A percentile compares a stretch with the other conserved stretches of the same genome.
These are phyloP conservation scores for Yarrowia porcina DNA, from an alignment of 805 yeast genomes.

Conservation along the genomic window DNA sequence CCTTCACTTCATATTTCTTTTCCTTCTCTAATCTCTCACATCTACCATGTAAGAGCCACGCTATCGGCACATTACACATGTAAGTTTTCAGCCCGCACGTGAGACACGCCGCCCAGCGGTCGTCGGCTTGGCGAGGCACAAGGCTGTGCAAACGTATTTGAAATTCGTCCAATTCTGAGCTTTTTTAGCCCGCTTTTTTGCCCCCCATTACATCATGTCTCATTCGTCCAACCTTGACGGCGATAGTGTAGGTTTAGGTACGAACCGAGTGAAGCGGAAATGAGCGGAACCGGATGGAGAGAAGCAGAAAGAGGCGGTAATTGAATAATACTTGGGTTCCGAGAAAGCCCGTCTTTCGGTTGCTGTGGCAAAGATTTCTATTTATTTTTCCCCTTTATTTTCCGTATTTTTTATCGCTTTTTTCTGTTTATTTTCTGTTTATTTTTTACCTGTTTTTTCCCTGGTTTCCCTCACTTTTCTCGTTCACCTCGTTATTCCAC, in stretches of 20 bases:
- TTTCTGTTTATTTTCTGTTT: neutral
- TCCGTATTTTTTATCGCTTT: neutral
- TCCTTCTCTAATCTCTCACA: neutral
- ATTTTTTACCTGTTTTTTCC: no score
- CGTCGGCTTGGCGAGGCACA: neutral
- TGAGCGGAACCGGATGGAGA: neutral
- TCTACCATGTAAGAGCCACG: neutral
- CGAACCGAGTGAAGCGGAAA: neutral
- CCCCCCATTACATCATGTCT: conserved; percentile 12
- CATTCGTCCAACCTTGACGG: neutral
- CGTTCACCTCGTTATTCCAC: no score
- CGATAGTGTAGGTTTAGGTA: conserved; percentile 18
- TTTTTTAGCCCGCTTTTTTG: neutral
- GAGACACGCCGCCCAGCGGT: neutral
- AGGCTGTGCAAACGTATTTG: conserved; percentile 4
- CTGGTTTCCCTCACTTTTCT: no score
- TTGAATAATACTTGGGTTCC: no score
- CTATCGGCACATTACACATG: neutral
- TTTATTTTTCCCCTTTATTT: neutral
- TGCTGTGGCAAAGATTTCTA: no score
- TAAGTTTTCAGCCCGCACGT: neutral
- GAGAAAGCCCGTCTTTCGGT: no score
- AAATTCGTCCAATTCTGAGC: neutral
- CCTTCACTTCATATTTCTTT: no score
- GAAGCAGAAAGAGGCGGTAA: neutral